phyloP scores from a whole-genome alignment of 108 stramenopile genomes.

The Cyclotella baltica region DNA sequence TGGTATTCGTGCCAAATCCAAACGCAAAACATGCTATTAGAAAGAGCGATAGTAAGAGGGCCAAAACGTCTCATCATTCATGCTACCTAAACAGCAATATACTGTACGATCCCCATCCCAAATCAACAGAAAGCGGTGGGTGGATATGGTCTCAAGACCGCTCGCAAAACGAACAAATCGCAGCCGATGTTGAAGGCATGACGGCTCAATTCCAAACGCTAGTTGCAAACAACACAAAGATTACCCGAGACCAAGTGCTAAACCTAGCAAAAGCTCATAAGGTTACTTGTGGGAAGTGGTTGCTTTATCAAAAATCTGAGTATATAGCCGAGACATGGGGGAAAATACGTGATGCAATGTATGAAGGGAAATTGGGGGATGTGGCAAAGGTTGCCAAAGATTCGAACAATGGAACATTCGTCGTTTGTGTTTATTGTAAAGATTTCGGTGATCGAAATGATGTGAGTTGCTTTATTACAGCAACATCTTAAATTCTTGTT shows the following conservation, averaged over 20 bases:
- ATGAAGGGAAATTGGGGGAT: background rate
- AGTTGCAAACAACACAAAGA: background rate
- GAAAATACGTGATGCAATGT: conserved; percentile 11
- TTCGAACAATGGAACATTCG: background rate
- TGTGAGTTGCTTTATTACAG: no score
- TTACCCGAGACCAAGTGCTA: conserved; percentile 9
- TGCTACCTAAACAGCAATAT: background rate
- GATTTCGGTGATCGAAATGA: conserved; percentile 9
- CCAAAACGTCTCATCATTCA: background rate
- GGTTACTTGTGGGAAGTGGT: conserved; percentile 9
- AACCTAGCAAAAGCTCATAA: background rate
- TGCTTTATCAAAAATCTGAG: conserved; percentile 10
- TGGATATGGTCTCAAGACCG: conserved; percentile 4
- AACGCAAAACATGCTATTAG: background rate
- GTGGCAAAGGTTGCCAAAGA: conserved; percentile 3
- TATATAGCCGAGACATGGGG: background rate
- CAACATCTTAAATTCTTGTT: no score
- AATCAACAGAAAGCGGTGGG: conserved; percentile 2
- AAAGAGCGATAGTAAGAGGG: background rate
- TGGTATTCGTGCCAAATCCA: background rate
- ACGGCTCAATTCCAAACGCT: background rate
- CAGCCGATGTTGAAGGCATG: background rate
- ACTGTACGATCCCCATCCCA: conserved; percentile 3
- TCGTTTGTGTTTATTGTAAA: conserved; percentile 13
- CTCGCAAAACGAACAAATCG: background rate